Percentiles rank a stretch among this genome's conserved stretches.
These are phyloP conservation scores for Botrytis galanthina DNA, from an alignment of 2,329 filamentous ascomycete genomes.

Conservation along the genomic window DNA sequence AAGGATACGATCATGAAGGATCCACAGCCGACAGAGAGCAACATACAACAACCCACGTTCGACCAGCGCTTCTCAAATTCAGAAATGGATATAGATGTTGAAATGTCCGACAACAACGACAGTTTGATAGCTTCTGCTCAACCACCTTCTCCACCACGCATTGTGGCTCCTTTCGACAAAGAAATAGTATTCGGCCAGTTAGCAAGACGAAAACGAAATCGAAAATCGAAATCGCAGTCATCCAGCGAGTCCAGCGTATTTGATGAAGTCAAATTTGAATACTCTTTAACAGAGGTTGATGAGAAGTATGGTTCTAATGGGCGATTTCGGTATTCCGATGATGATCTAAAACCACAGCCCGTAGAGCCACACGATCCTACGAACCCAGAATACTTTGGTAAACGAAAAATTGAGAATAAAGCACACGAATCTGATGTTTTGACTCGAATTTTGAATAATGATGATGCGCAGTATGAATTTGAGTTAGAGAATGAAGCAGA, in stretches of 20 bases:
- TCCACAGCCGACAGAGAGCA: neutral
- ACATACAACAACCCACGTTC: too few relatives aligned
- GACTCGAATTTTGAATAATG: constrained; percentile 47
- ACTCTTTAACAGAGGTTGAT: constrained; percentile 34
- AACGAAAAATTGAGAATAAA: constrained; percentile 26
- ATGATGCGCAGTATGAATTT: constrained; percentile 22
- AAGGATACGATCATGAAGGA: constrained; percentile 17
- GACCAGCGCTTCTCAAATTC: neutral
- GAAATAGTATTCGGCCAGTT: constrained; percentile 35
- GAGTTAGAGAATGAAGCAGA: constrained; percentile 26
- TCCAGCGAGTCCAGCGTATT: constrained; percentile 32
- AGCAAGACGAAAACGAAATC: constrained; percentile 12
- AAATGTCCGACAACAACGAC: constrained; percentile 14
- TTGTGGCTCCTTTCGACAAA: constrained; percentile 32
- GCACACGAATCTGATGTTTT: constrained; percentile 30
- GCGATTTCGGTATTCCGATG: constrained; percentile 31
- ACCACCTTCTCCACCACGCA: constrained; percentile 3
- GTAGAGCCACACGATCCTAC: constrained; percentile 27
- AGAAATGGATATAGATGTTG: neutral
- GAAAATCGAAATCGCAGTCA: neutral
- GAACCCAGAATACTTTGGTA: constrained; percentile 33
- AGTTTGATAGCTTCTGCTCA: neutral
- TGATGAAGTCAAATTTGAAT: constrained; percentile 36
- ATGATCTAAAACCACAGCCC: constrained; percentile 18
- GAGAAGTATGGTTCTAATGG: constrained; percentile 37